Conservation (phyloP, 371 early-diverging fungal species). For the Apophysomyces elegans region DNA sequence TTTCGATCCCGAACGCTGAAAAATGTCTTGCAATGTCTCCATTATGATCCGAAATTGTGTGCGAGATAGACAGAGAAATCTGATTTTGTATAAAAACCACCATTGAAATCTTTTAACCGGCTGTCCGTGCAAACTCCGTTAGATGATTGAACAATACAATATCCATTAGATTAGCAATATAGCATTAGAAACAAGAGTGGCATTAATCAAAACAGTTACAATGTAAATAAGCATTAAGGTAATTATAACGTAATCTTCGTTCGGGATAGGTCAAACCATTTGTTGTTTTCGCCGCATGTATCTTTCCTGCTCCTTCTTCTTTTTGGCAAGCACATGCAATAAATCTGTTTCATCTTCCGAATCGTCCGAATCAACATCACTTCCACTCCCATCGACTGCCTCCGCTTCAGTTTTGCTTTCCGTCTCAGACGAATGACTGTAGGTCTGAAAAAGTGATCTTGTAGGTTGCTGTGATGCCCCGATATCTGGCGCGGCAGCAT, state of each 20-base stretch:
- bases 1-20: constrained; percentile 32
- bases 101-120: too few species aligned
- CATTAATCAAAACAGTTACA: constrained; percentile 1
- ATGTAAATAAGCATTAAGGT: background rate
- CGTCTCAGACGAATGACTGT: background rate
- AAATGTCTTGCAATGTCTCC: constrained; percentile 39
- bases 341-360: constrained; percentile 32
- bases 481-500: too few species aligned
- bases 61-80: too few species aligned
- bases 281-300: constrained; percentile 20
- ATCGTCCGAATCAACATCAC: constrained; percentile 25
- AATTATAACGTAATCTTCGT: background rate
- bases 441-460: constrained; percentile 6
- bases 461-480: constrained; percentile 1
- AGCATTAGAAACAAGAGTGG: background rate
- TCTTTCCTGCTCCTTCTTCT: constrained; percentile 25
- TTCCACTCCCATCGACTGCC: constrained; percentile 6
- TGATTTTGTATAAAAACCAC: background rate
- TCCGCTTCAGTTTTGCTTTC: background rate
- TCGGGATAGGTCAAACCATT: constrained; percentile 18
- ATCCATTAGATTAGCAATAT: too few species aligned
- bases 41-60: constrained; percentile 1
- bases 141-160: too few species aligned
- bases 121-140: too few species aligned
- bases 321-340: constrained; percentile 32